phyloP scores from a whole-genome alignment of 805 yeast genomes.

The Saitoella complicata region DNA sequence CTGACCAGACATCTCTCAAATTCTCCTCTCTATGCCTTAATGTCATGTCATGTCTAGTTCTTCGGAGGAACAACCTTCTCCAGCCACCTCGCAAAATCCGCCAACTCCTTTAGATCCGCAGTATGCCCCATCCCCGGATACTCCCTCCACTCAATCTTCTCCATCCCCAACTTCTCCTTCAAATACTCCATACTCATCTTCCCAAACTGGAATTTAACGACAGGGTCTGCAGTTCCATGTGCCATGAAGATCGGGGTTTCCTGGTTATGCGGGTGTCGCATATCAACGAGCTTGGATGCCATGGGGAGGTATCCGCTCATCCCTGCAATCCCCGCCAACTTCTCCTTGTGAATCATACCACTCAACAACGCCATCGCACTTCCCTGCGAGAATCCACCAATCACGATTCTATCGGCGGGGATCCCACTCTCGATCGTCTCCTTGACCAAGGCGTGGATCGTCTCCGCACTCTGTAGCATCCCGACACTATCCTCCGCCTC shows the following conservation, averaged over 20 bases:
- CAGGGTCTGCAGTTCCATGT: conserved; percentile 64
- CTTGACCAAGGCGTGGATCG: conserved; percentile 18
- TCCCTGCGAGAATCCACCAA: conserved; percentile 96
- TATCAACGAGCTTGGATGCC: conserved; percentile 6
- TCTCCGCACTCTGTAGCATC: conserved; percentile 19
- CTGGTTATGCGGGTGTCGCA: conserved; percentile 8
- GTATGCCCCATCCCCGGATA: too few species aligned
- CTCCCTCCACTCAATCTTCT: too few species aligned
- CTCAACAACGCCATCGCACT: conserved; percentile 13
- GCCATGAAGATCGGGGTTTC: conserved; percentile 70
- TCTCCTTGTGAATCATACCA: conserved; percentile 35
- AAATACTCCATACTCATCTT: too few species aligned
- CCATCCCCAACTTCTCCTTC: too few species aligned
- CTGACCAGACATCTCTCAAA: too few species aligned
- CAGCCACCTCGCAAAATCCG: too few species aligned
- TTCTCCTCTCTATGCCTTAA: too few species aligned
- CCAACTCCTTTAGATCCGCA: too few species aligned
- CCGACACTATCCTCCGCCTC: conserved; percentile 24
- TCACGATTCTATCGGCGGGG: conserved; percentile 38
- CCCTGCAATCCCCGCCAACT: conserved; percentile 60
- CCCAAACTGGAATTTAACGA: conserved; percentile 24
- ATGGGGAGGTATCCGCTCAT: conserved; percentile 54
- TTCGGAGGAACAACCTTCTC: too few species aligned
- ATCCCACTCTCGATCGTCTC: conserved; percentile 22
- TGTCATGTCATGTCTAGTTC: too few species aligned